Conservation (phyloP, 805 yeast species). For the Ogataea pilisensis region DNA sequence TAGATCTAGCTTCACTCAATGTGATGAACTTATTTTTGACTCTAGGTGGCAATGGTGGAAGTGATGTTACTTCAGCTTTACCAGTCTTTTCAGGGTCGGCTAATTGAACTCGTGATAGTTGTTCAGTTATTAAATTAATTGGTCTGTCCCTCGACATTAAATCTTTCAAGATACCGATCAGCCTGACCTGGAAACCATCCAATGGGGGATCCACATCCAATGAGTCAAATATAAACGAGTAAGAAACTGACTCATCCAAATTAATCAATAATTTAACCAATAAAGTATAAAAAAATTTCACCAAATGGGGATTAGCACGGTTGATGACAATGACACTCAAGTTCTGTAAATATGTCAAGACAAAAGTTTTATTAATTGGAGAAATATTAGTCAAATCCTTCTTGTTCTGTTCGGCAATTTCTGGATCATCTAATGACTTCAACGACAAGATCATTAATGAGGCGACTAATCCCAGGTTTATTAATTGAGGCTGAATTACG, state of each 20-base stretch:
- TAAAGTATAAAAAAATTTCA: conserved; percentile 48
- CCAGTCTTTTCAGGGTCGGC: background rate
- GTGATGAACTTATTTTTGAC: conserved; percentile 34
- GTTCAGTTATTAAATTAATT: conserved; percentile 6
- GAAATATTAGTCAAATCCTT: conserved; percentile 1
- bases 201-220: conserved; percentile 60
- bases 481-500: conserved; percentile 20
- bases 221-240: conserved; percentile 59
- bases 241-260: conserved; percentile 53
- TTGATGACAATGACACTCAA: conserved; percentile 18
- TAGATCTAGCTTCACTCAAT: conserved; percentile 39
- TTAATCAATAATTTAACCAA: conserved; percentile 59
- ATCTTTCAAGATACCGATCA: conserved; percentile 67
- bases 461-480: conserved; percentile 14
- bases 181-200: conserved; percentile 52
- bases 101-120: conserved; percentile 5
- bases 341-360: conserved; percentile 25
- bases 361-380: conserved; percentile 7
- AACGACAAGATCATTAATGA: conserved; percentile 20
- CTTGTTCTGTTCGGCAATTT: background rate
- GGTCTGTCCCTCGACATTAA: conserved; percentile 40
- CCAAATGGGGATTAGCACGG: conserved; percentile 13
- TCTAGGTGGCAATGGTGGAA: conserved; percentile 40
- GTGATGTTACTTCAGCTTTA: background rate
- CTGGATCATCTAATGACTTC: conserved; percentile 12